phyloP scores from a whole-genome alignment of 305 asterid genomes.

The Caryopteris hybrid region DNA sequence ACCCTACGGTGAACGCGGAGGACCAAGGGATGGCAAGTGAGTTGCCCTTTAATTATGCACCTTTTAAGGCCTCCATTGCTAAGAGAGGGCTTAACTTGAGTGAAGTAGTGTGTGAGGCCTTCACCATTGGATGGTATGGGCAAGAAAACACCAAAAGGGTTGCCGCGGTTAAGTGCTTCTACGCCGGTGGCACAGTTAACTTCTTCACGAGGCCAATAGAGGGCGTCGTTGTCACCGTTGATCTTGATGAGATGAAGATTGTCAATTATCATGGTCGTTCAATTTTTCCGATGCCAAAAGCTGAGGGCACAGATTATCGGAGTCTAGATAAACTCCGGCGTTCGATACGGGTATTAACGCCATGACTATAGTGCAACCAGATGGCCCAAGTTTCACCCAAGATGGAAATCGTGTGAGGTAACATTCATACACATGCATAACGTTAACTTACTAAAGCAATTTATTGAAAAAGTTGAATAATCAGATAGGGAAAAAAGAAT shows the following conservation, averaged over 20 bases:
- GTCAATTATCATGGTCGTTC: conserved; percentile 21
- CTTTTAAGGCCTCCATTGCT: conserved; percentile 33
- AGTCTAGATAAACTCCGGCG: conserved; percentile 5
- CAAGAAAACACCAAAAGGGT: conserved; percentile 22
- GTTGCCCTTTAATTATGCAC: conserved; percentile 24
- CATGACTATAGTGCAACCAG: conserved; percentile 17
- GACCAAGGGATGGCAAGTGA: conserved; percentile 25
- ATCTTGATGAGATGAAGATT: conserved; percentile 33
- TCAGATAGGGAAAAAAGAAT: too few species aligned
- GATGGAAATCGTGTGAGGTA: conserved; percentile 32
- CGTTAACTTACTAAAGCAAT: too few species aligned
- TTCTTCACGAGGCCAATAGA: conserved; percentile 50
- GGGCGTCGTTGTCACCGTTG: conserved; percentile 26
- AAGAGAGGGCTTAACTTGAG: conserved; percentile 39
- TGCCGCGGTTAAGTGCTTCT: conserved; percentile 26
- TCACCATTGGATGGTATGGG: conserved; percentile 46
- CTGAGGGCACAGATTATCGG: conserved; percentile 29
- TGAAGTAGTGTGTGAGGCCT: conserved; percentile 31
- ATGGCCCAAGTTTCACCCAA: conserved; percentile 29
- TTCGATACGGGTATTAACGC: conserved; percentile 12
- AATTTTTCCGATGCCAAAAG: conserved; percentile 24
- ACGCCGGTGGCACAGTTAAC: conserved; percentile 21
- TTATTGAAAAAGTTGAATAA: too few species aligned
- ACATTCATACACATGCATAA: too few species aligned
- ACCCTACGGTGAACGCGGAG: conserved; percentile 28